phyloP scores from a whole-genome alignment of 768 basidiomycete species.

The Tricholoma hemisulphureum region DNA sequence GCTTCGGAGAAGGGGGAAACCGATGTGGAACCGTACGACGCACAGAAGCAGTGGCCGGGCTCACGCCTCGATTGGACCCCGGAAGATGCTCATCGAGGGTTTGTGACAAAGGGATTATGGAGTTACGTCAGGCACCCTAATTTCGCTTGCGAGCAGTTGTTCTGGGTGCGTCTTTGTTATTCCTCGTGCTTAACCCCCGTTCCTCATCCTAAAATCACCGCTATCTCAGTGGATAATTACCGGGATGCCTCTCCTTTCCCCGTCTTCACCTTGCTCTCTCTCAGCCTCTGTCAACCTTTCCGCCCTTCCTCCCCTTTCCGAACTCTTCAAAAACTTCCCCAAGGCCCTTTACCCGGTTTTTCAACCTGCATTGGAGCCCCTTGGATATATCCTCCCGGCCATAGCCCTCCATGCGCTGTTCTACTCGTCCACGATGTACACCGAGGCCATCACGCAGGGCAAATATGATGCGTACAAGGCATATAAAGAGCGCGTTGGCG shows the following conservation, averaged over 20 bases:
- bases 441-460: slow-evolving; percentile 71
- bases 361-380: slow-evolving; percentile 27
- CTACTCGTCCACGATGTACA: slow-evolving; percentile 72
- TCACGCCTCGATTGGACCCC: slow-evolving; percentile 66
- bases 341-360: slow-evolving; percentile 18
- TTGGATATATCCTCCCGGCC: slow-evolving; percentile 48
- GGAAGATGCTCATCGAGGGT: slow-evolving; percentile 74
- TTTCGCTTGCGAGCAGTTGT: slow-evolving; percentile 84
- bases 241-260: slow-evolving; percentile 59
- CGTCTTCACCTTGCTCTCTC: slow-evolving; percentile 29
- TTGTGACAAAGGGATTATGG: slow-evolving; percentile 84
- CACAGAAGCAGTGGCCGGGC: slow-evolving; percentile 57
- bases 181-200: neutral
- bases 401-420: slow-evolving; percentile 69
- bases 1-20: slow-evolving; percentile 31
- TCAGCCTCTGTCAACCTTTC: slow-evolving; percentile 7
- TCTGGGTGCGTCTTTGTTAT: slow-evolving; percentile 59
- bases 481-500: slow-evolving; percentile 77
- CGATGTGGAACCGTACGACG: slow-evolving; percentile 39
- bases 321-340: slow-evolving; percentile 18
- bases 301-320: slow-evolving; percentile 12
- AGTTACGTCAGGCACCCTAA: slow-evolving; percentile 89
- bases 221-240: slow-evolving; percentile 60
- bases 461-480: slow-evolving; percentile 74
- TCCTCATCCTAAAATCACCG: slow-evolving; percentile 2